Evolutionary conservation across 2,329 filamentous ascomycete genomes (phyloP), one percentile per base, ranked within the genome.

Genomic region (Xylaria sp.): DNA sequence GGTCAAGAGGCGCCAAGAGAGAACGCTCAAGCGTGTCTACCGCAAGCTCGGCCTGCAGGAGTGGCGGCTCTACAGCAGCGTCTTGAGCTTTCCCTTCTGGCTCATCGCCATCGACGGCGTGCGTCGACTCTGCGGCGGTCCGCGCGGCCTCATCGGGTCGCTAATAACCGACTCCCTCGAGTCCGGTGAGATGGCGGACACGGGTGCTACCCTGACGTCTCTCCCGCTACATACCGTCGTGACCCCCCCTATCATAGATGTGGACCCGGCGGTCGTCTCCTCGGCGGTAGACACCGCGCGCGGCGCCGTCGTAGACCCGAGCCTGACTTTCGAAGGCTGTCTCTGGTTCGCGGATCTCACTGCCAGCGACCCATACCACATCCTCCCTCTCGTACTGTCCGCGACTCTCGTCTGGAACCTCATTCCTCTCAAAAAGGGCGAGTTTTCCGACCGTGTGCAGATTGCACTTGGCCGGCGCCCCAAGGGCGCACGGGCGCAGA

Each of bases 331-430:
- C 0, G 84, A 81, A 4, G 84, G 85, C 25, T 79, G 77, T 40
- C 74, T 86, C 15, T 87, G 85, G 84, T 85, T 87, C 67, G 74
- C 78, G 2, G 81, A 87, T 65, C 77, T 87, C 23, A 81, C 80
- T 6, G 79, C 70, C 29, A 74, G 80, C 31, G 85, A 87, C 62
- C 83, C 85, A 1, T 80, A 80, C 58, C 75, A 79, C 58, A 71
- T 80, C 27, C 77, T 87, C 0, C 83, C 85, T 3, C 57, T 77
- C 9, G 68, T 73, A 1, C 68, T 81, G 19, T 79, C 78, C 0
- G 73, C 67, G 5, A 62, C 76, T 17, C 64, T 80, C 13, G 53
- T 78, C 3, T 11, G 58, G 19, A 77, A 78, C 58, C 23, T 77
- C 3, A 21, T 78, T 17, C 78, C 79, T 17, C 78, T 78, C 0